Base-by-base conservation (phyloP, 495 filamentous ascomycete genomes). In the Penicillium coprophilum region DNA sequence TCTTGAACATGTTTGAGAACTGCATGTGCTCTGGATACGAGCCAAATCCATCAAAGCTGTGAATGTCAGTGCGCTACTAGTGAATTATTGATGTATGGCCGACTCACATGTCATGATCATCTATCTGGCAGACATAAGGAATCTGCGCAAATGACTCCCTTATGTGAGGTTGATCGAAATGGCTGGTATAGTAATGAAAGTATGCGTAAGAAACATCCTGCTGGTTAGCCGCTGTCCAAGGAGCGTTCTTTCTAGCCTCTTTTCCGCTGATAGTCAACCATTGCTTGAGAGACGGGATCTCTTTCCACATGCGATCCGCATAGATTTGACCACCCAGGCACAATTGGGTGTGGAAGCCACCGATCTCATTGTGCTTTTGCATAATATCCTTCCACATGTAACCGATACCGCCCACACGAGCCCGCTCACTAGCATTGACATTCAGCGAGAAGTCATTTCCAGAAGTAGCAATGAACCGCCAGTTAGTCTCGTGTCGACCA, bases 371-470 rank as follows among this genome's bases (percentile, higher is more conserved):
- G 69, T 98, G 95, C 78, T 96, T 97, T 71, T 96, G 92, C 71
- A 98, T 83, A 30, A 98, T 91, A 65, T 98, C 94, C 61, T 96
- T 96, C 94, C 94, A 98, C 94, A 98, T 96, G 67, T 90, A 91
- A 0, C 91, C 90, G 8, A 92, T 80, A 1, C 94, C 94, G 23
- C 95, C 95, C 2, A 97, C 77, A 46, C 87, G 87, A 50, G 85
- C 80, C 17, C 92, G 84, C 66, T 97, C 94, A 63, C 87, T 90
- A 50, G 90, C 84, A 60, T 84, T 91, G 0, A 96, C 92, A 58
- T 86, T 88, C 27, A 96, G 77, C 2, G 89, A 85, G 71, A 97
- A 98, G 67, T 97, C 94, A 64, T 97, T 97, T 10, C 92, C 92
- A 4, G 90, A 95, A 50, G 94, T 94, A 24, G 92, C 89, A 58